Percentiles rank a stretch among this genome's conserved stretches.
Conservation (phyloP, 2,329 filamentous ascomycete genomes). For the Colletotrichum echinochloae region DNA sequence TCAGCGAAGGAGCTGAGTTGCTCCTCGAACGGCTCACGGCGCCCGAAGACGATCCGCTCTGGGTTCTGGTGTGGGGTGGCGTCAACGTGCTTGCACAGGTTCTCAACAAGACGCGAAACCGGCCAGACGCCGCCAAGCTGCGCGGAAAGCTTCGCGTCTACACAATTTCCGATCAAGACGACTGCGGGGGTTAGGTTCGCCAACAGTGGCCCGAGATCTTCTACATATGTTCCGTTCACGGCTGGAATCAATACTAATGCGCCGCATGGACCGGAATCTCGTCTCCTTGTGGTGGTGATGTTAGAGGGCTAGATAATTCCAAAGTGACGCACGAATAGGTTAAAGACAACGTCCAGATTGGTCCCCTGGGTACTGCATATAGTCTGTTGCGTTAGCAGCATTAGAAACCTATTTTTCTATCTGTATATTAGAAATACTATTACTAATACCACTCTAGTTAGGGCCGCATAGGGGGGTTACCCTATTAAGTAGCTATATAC, state of each 20-base stretch:
- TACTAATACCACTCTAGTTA: too few species aligned
- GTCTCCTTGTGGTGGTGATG: conserved; percentile 53
- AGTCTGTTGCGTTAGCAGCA: too few species aligned
- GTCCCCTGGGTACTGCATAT: conserved; percentile 54
- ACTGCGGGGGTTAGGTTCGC: conserved; percentile 68
- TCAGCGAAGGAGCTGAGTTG: conserved; percentile 55
- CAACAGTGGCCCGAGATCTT: conserved; percentile 64
- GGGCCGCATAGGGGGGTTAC: too few species aligned
- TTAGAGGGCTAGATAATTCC: conserved; percentile 59
- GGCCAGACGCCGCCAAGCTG: conserved; percentile 51
- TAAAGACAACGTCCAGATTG: conserved; percentile 64
- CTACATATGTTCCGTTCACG: conserved; percentile 67
- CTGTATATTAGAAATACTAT: too few species aligned
- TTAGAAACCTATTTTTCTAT: too few species aligned
- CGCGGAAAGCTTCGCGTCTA: conserved; percentile 61
- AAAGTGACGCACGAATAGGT: conserved; percentile 65
- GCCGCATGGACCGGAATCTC: conserved; percentile 69
- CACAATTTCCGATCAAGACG: conserved; percentile 70
- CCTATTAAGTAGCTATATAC: too few species aligned
- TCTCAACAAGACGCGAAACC: conserved; percentile 53
- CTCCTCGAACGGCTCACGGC: conserved; percentile 51
- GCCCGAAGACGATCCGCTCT: conserved; percentile 56
- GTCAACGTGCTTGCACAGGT: conserved; percentile 64
- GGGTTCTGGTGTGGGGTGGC: conserved; percentile 66
- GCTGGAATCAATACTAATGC: conserved; percentile 65